These are phyloP conservation scores for Aspergillus homomorphus DNA, from an alignment of 495 filamentous ascomycete species.

Conservation along the genomic window DNA sequence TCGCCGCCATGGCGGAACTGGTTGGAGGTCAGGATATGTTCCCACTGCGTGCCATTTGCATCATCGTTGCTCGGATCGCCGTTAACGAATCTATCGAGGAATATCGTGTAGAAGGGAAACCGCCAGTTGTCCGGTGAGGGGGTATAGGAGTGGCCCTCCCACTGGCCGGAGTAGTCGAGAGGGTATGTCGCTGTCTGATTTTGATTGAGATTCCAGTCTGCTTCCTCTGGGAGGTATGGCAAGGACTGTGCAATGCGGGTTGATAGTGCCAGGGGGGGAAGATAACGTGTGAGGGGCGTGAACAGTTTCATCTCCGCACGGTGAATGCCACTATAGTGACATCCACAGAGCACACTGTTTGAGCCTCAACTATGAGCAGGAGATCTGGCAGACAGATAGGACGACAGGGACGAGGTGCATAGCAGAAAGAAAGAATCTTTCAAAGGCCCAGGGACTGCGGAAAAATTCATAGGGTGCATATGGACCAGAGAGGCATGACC, in stretches of 20 bases:
- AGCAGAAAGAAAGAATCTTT: not conserved
- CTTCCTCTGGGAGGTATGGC: not conserved
- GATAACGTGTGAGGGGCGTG: not conserved
- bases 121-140: slow-evolving; percentile 65
- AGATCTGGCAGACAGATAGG: not conserved
- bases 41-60: slow-evolving; percentile 62
- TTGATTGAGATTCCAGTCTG: slow-evolving; percentile 58
- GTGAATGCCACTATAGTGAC: slow-evolving; percentile 8
- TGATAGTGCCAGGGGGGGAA: not conserved
- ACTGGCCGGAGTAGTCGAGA: slow-evolving; percentile 49
- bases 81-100: slow-evolving; percentile 66
- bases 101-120: slow-evolving; percentile 67
- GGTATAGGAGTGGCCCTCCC: slow-evolving; percentile 48
- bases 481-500: not conserved
- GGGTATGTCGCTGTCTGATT: slow-evolving; percentile 55
- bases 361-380: not conserved
- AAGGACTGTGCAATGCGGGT: not conserved
- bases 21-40: slow-evolving; percentile 62
- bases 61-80: slow-evolving; percentile 69
- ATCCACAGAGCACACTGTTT: slow-evolving; percentile 1
- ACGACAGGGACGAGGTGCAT: not conserved
- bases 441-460: not conserved
- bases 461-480: not conserved
- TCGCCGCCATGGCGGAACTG: slow-evolving; percentile 74
- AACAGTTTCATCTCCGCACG: slow-evolving; percentile 4